Percentiles rank a stretch among this genome's conserved stretches.
Conservation (phyloP, 768 basidiomycete species). For the Holtermanniella nyarrowii region DNA sequence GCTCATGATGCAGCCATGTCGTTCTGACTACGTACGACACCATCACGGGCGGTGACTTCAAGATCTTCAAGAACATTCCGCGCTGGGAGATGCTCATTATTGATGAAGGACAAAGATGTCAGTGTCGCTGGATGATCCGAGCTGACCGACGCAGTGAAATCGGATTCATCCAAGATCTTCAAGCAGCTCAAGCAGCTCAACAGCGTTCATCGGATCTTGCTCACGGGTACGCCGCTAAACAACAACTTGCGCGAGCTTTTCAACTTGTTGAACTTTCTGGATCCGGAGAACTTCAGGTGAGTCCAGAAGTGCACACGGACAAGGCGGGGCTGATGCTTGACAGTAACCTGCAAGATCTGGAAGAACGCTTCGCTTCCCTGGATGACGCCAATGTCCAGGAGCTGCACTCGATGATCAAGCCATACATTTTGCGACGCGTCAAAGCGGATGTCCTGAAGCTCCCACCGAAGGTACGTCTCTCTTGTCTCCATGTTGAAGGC, state of each 20-base stretch:
- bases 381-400: slow-evolving; percentile 69
- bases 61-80: slow-evolving; percentile 65
- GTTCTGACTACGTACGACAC: slow-evolving; percentile 88
- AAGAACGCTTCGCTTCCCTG: slow-evolving; percentile 64
- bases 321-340: background rate
- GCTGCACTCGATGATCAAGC: slow-evolving; percentile 62
- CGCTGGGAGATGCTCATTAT: slow-evolving; percentile 91
- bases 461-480: slow-evolving; percentile 64
- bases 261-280: slow-evolving; percentile 91
- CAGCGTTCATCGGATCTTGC: slow-evolving; percentile 66
- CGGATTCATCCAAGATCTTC: slow-evolving; percentile 66
- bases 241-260: slow-evolving; percentile 95
- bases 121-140: slow-evolving; percentile 30
- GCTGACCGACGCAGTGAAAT: slow-evolving; percentile 56
- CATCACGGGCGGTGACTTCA: slow-evolving; percentile 60
- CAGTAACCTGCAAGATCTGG: slow-evolving; percentile 63
- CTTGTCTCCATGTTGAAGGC: background rate
- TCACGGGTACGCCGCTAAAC: slow-evolving; percentile 94
- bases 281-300: slow-evolving; percentile 29
- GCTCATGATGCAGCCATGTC: slow-evolving; percentile 56
- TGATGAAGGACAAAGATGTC: slow-evolving; percentile 85
- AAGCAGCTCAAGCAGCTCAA: slow-evolving; percentile 70
- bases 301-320: background rate
- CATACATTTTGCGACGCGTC: slow-evolving; percentile 85
- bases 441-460: slow-evolving; percentile 80